Conservation (phyloP, 495 filamentous ascomycete genomes). For the Bathelium albidoporum region DNA sequence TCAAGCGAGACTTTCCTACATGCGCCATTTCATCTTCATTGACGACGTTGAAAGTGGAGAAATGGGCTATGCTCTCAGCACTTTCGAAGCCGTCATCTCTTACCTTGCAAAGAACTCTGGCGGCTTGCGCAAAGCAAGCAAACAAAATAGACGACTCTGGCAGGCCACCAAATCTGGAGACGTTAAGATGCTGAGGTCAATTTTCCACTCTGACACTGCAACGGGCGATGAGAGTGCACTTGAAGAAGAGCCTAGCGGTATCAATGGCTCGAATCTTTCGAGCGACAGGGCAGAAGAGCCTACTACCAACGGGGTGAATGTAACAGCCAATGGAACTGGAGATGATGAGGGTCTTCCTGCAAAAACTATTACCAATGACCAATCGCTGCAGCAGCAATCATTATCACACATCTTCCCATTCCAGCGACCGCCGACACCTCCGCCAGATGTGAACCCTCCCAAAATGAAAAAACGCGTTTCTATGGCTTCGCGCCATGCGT, state of each 20-base stretch:
- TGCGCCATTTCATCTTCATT: conserved; percentile 92
- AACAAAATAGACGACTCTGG: conserved; percentile 80
- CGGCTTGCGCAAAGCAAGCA: conserved; percentile 70
- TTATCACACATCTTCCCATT: conserved; percentile 87
- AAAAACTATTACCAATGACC: background rate
- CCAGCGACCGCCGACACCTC: conserved; percentile 41
- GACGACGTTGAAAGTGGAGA: conserved; percentile 97
- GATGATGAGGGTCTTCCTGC: background rate
- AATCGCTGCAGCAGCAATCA: conserved; percentile 26
- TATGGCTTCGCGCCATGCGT: conserved; percentile 80
- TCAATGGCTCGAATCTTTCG: background rate
- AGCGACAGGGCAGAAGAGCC: background rate
- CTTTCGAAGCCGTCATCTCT: conserved; percentile 87
- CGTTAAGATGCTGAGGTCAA: conserved; percentile 59
- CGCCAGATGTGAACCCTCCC: conserved; percentile 34
- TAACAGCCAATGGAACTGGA: background rate
- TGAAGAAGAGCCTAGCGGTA: background rate
- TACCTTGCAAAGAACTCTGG: conserved; percentile 80
- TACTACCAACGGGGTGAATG: background rate
- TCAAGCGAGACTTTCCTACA: conserved; percentile 78
- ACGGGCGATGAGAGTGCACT: background rate
- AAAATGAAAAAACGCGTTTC: conserved; percentile 60
- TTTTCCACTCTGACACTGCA: conserved; percentile 54
- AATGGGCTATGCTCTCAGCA: conserved; percentile 93
- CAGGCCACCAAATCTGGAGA: conserved; percentile 69